These are phyloP conservation scores for Nitzschia sp. DNA, from an alignment of 108 stramenopile genomes.

Conservation along the genomic window DNA sequence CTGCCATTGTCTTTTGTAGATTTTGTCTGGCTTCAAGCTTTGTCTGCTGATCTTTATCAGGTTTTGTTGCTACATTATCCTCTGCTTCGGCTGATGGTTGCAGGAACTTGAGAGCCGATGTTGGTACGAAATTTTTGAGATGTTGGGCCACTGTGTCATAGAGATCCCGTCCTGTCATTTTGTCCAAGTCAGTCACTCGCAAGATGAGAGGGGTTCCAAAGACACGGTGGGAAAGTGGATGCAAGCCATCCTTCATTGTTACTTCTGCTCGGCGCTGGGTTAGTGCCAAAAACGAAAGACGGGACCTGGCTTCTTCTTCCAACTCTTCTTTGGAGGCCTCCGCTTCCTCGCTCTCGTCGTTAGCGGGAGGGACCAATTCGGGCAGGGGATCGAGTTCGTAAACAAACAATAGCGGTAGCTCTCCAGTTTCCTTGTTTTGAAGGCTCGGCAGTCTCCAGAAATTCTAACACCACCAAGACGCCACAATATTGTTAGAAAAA, in stretches of 20 bases:
- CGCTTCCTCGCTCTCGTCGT: neutral
- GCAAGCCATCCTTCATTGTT: slow-evolving; percentile 57
- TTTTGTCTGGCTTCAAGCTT: slow-evolving; percentile 28
- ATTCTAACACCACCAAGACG: slow-evolving; percentile 37
- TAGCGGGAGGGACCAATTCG: neutral
- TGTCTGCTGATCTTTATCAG: slow-evolving; percentile 7
- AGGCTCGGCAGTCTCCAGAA: slow-evolving; percentile 72
- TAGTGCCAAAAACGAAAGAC: slow-evolving; percentile 66
- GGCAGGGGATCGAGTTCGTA: slow-evolving; percentile 71
- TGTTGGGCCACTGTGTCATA: slow-evolving; percentile 72
- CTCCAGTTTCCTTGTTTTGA: slow-evolving; percentile 77
- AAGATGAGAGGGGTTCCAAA: slow-evolving; percentile 83
- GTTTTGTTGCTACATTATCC: neutral
- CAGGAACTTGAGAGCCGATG: slow-evolving; percentile 39
- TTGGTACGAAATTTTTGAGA: slow-evolving; percentile 62
- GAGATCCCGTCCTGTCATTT: slow-evolving; percentile 68
- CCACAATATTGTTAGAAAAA: slow-evolving; percentile 1
- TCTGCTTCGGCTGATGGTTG: slow-evolving; percentile 7
- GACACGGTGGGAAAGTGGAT: slow-evolving; percentile 67
- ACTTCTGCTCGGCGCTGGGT: slow-evolving; percentile 74
- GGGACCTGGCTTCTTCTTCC: neutral
- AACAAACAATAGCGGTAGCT: slow-evolving; percentile 69
- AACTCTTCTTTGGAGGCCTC: slow-evolving; percentile 8
- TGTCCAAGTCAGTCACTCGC: slow-evolving; percentile 66
- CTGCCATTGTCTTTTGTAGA: slow-evolving; percentile 51